Evolutionary conservation across 2,329 filamentous ascomycete species (phyloP).

Genomic region (Colletotrichum acutatum): DNA sequence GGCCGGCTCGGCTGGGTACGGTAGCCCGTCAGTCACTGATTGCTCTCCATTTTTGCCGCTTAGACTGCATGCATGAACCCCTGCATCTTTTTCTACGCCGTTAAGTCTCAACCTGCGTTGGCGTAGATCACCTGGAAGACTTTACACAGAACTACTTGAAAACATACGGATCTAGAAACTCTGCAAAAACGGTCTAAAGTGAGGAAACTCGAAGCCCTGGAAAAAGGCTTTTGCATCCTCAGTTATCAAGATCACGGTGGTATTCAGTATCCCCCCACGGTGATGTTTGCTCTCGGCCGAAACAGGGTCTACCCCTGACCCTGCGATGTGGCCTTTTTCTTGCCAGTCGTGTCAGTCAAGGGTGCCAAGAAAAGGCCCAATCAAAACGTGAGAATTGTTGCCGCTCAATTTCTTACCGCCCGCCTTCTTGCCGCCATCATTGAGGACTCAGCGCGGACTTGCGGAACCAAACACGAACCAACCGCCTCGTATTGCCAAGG

Average conservation of each 20-base stretch:
- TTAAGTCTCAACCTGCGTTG: neutral
- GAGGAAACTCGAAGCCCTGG: neutral
- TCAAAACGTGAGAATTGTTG: neutral
- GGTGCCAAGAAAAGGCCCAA: neutral
- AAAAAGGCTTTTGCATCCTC: neutral
- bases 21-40: neutral
- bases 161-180: neutral
- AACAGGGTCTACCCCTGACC: neutral
- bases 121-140: neutral
- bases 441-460: neutral
- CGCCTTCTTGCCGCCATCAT: neutral
- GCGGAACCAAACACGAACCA: neutral
- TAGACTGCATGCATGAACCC: neutral
- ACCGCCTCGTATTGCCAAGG: neutral
- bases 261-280: neutral
- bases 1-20: neutral
- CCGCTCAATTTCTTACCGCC: neutral
- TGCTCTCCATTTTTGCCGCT: neutral
- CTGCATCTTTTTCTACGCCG: neutral
- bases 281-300: neutral
- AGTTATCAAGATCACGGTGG: neutral
- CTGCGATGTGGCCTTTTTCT: neutral
- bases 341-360: neutral
- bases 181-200: neutral
- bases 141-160: neutral